Conservation (phyloP, 2,329 filamentous ascomycete species). For the Talaromyces marneffei region DNA sequence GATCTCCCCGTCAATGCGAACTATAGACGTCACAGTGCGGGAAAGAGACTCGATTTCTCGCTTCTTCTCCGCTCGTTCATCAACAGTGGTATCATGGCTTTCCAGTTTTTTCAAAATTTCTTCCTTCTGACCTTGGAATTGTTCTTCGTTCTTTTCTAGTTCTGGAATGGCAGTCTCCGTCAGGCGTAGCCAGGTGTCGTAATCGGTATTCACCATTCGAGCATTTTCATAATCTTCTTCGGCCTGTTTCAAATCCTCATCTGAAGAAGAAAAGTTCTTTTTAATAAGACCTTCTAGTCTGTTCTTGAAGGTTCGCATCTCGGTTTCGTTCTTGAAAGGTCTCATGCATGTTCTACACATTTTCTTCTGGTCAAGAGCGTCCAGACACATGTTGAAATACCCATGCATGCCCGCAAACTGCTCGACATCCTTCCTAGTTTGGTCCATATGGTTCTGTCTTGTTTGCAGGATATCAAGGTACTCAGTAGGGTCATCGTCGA, state of each 20-base stretch:
- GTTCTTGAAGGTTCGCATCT: slow-evolving; percentile 58
- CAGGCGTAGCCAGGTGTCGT: slow-evolving; percentile 69
- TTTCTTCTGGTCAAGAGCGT: slow-evolving; percentile 60
- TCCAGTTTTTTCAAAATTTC: slow-evolving; percentile 58
- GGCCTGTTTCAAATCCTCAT: slow-evolving; percentile 56
- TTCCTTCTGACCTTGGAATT: slow-evolving; percentile 58
- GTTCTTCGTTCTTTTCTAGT: slow-evolving; percentile 58
- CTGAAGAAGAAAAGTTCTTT: slow-evolving; percentile 52
- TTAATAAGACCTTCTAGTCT: slow-evolving; percentile 57
- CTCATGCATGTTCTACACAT: slow-evolving; percentile 72
- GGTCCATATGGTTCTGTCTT: slow-evolving; percentile 47
- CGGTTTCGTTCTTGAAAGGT: slow-evolving; percentile 55
- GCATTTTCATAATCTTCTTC: slow-evolving; percentile 59
- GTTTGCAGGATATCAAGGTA: slow-evolving; percentile 50
- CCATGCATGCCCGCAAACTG: slow-evolving; percentile 62
- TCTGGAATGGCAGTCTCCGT: slow-evolving; percentile 63
- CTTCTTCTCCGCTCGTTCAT: slow-evolving; percentile 57
- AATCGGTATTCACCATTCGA: slow-evolving; percentile 58
- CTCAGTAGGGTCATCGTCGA: slow-evolving; percentile 47
- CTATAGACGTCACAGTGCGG: slow-evolving; percentile 70
- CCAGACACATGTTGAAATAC: slow-evolving; percentile 65
- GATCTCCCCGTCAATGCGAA: slow-evolving; percentile 66
- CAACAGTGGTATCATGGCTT: slow-evolving; percentile 60
- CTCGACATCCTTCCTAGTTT: slow-evolving; percentile 58
- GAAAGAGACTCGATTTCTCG: slow-evolving; percentile 69